These are phyloP conservation scores for Verticillium klebahnii DNA, from an alignment of 2,329 filamentous ascomycete genomes.

Conservation along the genomic window DNA sequence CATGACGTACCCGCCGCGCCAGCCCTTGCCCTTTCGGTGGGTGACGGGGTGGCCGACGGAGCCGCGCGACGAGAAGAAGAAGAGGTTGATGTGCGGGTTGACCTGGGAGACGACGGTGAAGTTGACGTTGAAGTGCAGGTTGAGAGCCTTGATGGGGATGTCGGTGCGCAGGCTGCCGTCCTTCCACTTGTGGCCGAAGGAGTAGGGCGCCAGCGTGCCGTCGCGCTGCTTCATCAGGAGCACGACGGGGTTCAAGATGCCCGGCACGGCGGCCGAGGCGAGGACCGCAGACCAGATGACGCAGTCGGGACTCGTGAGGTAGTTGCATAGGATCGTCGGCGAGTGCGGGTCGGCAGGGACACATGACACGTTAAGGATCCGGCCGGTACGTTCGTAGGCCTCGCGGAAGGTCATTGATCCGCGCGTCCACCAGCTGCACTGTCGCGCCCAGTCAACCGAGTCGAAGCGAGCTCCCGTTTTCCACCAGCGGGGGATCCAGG, in stretches of 20 bases:
- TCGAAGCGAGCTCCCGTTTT: constrained; percentile 91
- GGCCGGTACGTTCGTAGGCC: constrained; percentile 88
- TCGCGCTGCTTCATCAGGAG: constrained; percentile 82
- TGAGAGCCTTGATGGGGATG: constrained; percentile 89
- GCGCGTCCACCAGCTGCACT: constrained; percentile 83
- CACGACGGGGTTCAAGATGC: constrained; percentile 91
- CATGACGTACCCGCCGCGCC: constrained; percentile 92
- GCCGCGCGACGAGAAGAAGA: constrained; percentile 95
- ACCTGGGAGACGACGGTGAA: constrained; percentile 88
- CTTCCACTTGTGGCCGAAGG: constrained; percentile 99
- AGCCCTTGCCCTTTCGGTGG: constrained; percentile 86
- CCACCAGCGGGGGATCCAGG: constrained; percentile 85
- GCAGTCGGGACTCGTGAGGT: constrained; percentile 90
- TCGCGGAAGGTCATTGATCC: constrained; percentile 93
- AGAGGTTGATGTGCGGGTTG: constrained; percentile 96
- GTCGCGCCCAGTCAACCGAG: constrained; percentile 82
- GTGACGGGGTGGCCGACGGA: constrained; percentile 91
- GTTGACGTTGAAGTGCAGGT: constrained; percentile 97
- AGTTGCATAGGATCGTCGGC: constrained; percentile 87
- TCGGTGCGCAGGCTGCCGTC: constrained; percentile 92
- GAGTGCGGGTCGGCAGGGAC: constrained; percentile 95
- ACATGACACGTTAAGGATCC: constrained; percentile 92
- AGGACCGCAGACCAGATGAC: constrained; percentile 97
- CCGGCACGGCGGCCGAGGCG: constrained; percentile 91
- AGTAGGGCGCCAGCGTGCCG: constrained; percentile 79